Base-by-base conservation (phyloP, 2,329 filamentous ascomycete species). In the Samsoniella hepiali region DNA sequence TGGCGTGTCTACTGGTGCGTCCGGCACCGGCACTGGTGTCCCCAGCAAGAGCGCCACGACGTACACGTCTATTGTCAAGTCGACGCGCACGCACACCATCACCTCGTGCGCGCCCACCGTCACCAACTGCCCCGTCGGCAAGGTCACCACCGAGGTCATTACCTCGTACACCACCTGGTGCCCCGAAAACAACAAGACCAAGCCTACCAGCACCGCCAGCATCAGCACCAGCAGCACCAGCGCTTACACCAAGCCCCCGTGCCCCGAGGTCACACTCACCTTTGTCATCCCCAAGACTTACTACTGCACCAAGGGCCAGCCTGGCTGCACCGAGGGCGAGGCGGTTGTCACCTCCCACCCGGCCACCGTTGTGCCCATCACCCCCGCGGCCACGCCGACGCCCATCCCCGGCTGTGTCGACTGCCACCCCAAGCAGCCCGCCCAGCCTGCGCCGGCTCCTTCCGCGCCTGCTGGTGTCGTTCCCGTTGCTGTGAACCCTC, bases 31-130 rank as follows among this genome's bases (percentile, higher is more conserved):
- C 53, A 63, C 58, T n/a, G 59, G 42, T 36, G 61, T 40, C 47
- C 64, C 63, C 34, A 57, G 60, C 13, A 53, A 63, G 29, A 64
- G 44, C 53, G 53, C 32, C 64, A 62, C 63, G 32, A 65, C 65
- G 32, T 49, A 64, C 47, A 65, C 62, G 27, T 61, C 64, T 61
- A 77, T 75, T n/a, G 71, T 80, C 59, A 78, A 73, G 69, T 74
- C 74, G 58, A 79, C 76, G 22, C 67, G 67, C 15, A 70, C 84
- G 66, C 78, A 82, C 66, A 87, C 82, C 71, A 76, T 85, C 75
- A 85, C 81, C 69, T 80, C 79, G 42, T 86, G 84, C 72, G 78
- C 76, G 59, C 75, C 82, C 49, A 77, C 74, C 63, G 79, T 83
- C 66, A 78, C 78, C 67, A 72, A 84, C 81, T 86, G 84, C 70